Percentiles rank a stretch among this genome's conserved stretches.
Evolutionary conservation across 805 yeast species (phyloP).

Genomic region (Wickerhamiella hasegawae): DNA sequence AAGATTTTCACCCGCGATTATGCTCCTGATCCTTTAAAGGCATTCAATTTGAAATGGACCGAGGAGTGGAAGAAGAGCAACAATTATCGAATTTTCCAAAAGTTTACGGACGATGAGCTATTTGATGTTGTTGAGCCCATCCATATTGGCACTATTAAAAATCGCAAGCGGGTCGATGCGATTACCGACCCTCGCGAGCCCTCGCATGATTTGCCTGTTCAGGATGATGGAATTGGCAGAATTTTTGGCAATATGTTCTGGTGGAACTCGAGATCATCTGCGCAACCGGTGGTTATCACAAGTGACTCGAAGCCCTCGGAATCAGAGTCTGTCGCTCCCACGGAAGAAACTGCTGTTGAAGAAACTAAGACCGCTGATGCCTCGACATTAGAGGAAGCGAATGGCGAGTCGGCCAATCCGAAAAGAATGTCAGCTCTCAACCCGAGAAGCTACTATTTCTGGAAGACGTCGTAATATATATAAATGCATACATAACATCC

Average conservation of each 20-base stretch:
- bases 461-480: no score
- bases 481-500: no score
- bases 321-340: no score
- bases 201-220: slow-evolving; percentile 1
- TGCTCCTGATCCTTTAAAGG: slow-evolving; percentile 24
- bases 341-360: no score
- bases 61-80: slow-evolving; percentile 37
- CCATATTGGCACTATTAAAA: slow-evolving; percentile 7
- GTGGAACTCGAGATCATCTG: neutral
- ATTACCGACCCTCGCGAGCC: slow-evolving; percentile 1
- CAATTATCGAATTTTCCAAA: slow-evolving; percentile 39
- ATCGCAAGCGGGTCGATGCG: neutral
- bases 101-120: slow-evolving; percentile 49
- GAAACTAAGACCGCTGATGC: no score
- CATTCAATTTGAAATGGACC: slow-evolving; percentile 32
- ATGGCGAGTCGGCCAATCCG: no score
- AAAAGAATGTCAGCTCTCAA: no score
- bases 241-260: neutral
- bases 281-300: neutral
- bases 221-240: neutral
- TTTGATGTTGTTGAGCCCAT: slow-evolving; percentile 43
- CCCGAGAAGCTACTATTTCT: no score
- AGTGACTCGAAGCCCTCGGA: neutral
- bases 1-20: slow-evolving; percentile 16
- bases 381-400: no score